Base-by-base conservation (phyloP, 108 stramenopile genomes). In the Chaetoceros muelleri region DNA sequence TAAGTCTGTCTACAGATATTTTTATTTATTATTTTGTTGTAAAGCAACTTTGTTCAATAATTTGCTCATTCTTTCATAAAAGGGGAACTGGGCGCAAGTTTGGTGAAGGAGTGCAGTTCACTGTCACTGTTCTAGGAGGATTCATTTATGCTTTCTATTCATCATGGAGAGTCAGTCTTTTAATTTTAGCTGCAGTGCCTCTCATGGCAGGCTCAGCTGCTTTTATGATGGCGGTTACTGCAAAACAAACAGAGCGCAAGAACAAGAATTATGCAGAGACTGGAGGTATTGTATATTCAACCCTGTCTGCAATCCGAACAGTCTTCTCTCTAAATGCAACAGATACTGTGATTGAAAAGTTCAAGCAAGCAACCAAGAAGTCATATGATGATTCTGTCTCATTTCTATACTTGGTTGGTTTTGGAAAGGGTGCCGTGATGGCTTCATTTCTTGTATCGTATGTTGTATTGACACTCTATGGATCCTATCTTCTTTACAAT, bases 381-480 rank as follows among this genome's bases (percentile, higher is more conserved):
- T 84, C 90, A 7, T 80, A 74, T 58, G 34, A 46, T 1, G 57
- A 48, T 18, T 72, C 76, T 8, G 64, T 72, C 8, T 13, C 48
- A 1, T 61, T 59, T 16, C 40, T 82, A 1, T 28, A 67, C 29
- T 71, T 65, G 40, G 47, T 66, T 7, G 90, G 90, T 3, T 52
- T 85, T 30, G 69, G 69, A 28, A 81, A 78, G 58, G 90, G 90
- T 21, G 30, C 47, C 13, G 72, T 91, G 75, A 20, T 85, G 45
- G 83, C 80, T 10, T 58, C 71, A 0, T 82, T 87, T 50, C 67
- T 87, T 5, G 24, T 78, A 20, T 52, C 75, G 30, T 87, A 84
- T 40, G 44, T 55, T 1, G 60, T 81, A 10, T 45, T 91, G 18
- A 74, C 81, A 0, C 56, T 91, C 1, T 91, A 76, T 60, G 90